Base-by-base conservation (phyloP, 1,139 yeast genomes). In the Kurtzmaniella natalensis region DNA sequence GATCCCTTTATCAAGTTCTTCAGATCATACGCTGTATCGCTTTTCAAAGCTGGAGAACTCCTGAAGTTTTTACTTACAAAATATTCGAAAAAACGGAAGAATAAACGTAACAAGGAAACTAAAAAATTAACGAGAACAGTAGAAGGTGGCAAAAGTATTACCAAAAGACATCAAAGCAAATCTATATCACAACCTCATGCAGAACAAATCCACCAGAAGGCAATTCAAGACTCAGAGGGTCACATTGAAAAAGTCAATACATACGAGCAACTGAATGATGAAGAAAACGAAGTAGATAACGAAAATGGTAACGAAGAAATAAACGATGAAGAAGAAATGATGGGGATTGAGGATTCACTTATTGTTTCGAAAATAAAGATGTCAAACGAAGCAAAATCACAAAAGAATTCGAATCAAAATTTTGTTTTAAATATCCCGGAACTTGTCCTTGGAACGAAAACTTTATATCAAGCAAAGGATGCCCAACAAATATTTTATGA, bases 1-100 rank as follows among this genome's bases (percentile, higher is more conserved):
- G 75, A 69, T 41, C 63, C 68, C 5, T 69, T 61, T 40, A 57
- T 65, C 24, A 61, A 61, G 34, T 54, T 66, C 28, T 50, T 68
- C 28, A 51, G 75, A 25, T 57, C 59, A 31, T 68, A 58, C 45
- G 61, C 66, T 3, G 50, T 64, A 5, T 49, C 55, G 18, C 47
- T 68, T 8, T 55, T 67, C 37, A 50, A 53, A 35, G 48, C 61
- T 5, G 74, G 72, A 7, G 65, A 57, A 34, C 57, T 68, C 43
- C 45, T 64, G 0, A 58, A 54, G 35, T 67, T 58, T 39, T 51
- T 60, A 4, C 44, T 53, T 15, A 42, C 43, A n/a, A 57, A 55
- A 27, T 36, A 50, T 16, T 19, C 40, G 34, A 43, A 45, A 35
- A 35, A 43, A 31, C 41, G 37, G 32, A 42, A 30, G 23, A 23